phyloP scores from a whole-genome alignment of 2,329 filamentous ascomycete genomes.

The Cordyceps sp. region DNA sequence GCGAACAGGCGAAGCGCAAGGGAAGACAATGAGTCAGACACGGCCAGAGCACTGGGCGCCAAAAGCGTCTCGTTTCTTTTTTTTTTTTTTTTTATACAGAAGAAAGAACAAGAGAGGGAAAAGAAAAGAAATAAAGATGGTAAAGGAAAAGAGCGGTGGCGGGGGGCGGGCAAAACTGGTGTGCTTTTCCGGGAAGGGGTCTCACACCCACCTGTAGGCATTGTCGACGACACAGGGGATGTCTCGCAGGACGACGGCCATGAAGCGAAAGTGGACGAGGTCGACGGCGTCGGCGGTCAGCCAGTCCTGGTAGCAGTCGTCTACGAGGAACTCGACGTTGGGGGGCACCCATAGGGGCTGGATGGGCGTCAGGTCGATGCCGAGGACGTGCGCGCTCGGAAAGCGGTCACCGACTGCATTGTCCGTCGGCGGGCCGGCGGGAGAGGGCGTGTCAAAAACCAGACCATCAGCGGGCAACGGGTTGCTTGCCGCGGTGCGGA shows the following conservation, averaged over 20 bases:
- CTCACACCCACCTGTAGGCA: slow-evolving; percentile 6
- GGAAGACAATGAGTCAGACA: not conserved
- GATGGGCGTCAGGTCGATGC: slow-evolving; percentile 21
- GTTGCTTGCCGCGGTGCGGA: too few relatives aligned
- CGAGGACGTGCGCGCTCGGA: slow-evolving; percentile 18
- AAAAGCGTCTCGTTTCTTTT: not conserved
- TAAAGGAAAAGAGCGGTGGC: too few relatives aligned
- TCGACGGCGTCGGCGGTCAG: slow-evolving; percentile 9
- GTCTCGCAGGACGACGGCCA: slow-evolving; percentile 6
- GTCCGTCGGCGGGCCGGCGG: not conserved
- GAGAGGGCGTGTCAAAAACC: not conserved
- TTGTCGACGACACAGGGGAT: slow-evolving; percentile 5
- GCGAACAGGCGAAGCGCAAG: not conserved
- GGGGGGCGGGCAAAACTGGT: too few relatives aligned
- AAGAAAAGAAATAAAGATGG: too few relatives aligned
- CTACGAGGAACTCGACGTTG: slow-evolving; percentile 21
- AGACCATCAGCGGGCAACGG: not conserved
- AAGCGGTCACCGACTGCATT: slow-evolving; percentile 8
- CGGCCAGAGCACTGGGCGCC: not conserved
- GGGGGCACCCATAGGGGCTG: slow-evolving; percentile 22
- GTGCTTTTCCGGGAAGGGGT: too few relatives aligned
- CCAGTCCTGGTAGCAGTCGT: slow-evolving; percentile 18
- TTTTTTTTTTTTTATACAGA: not conserved
- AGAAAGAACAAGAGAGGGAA: not conserved
- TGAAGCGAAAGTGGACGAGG: slow-evolving; percentile 13